phyloP scores from a whole-genome alignment of 768 basidiomycete species.

The Amanita muscaria region DNA sequence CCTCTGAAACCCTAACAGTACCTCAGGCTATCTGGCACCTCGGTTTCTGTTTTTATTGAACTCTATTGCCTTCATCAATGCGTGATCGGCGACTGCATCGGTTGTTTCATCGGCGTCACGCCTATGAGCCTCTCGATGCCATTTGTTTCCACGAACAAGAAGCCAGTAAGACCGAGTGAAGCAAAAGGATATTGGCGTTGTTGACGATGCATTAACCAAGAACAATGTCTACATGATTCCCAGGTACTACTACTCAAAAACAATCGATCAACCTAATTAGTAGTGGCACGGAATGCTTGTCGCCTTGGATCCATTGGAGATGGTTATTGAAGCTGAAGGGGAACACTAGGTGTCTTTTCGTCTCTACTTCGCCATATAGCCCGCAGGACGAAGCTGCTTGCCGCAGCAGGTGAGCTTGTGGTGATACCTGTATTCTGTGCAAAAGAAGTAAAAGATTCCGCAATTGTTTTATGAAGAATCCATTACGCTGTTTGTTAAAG shows the following conservation, averaged over 20 bases:
- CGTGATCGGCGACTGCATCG: conserved; percentile 28
- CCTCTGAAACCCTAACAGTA: no score
- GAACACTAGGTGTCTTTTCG: conserved; percentile 42
- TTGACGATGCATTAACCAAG: conserved; percentile 11
- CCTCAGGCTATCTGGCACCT: no score
- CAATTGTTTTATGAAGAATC: no score
- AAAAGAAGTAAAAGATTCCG: no score
- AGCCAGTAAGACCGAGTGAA: conserved; percentile 33
- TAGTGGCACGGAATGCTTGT: conserved; percentile 47
- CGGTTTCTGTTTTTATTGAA: no score
- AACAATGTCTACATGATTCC: not conserved
- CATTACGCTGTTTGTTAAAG: no score
- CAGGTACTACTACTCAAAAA: conserved; percentile 34
- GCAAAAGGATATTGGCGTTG: conserved; percentile 33
- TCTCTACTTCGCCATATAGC: conserved; percentile 26
- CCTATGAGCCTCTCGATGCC: conserved; percentile 26
- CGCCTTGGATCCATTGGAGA: conserved; percentile 38
- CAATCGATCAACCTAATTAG: no score
- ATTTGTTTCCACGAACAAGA: conserved; percentile 40
- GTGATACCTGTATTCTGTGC: no score
- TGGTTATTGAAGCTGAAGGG: conserved; percentile 40
- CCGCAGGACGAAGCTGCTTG: conserved; percentile 7
- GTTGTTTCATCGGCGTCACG: conserved; percentile 24
- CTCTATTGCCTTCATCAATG: no score
- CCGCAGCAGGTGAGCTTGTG: not conserved